Evolutionary conservation across 2,329 filamentous ascomycete genomes (phyloP), one percentile per base, ranked within the genome.

Genomic region (Colletotrichum cuscutae): DNA sequence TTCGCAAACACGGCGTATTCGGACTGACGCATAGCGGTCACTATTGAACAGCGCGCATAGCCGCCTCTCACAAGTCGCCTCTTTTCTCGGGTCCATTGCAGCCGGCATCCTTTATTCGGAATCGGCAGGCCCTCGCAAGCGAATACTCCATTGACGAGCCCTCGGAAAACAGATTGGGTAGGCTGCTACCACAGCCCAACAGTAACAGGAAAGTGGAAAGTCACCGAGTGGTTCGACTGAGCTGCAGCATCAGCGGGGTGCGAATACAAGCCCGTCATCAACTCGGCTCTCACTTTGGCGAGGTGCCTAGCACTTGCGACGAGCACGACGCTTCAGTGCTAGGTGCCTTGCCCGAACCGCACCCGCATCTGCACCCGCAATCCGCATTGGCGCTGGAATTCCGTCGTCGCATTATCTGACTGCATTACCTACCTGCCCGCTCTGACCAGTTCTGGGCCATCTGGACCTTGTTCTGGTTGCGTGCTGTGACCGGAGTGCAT

Each of bases 161-260:
- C 60, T 52, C 6, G 11, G 28, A 49, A 35, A 68, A 37, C 24
- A 37, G 19, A 42, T 28, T 46, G 52, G 32, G 32, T 35, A 35
- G 32, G 24, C 57, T 30, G 35, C 57, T 30, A 37, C 65, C 30
- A 26, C 42, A 49, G 24, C n/a, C 24, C 24, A 12, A 30, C 65
- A 64, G 58, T 32, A 35, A 22, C 42, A 58, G 42, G 22, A 49
- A 15, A 30, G 49, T 67, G 60, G 56, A 61, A 65, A 65, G 52
- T 56, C 60, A 52, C 71, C 66, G 71, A 70, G 66, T 73, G 71
- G 71, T 49, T 53, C 56, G 46, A 61, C 49, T 15, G 60, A 68
- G 42, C 46, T 19, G 32, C 35, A 58, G 54, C 54, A 24, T 19
- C 60, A 56, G 42, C 68, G 26, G 60, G 61, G 52, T 46, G 26